Conservation (phyloP, 2,329 filamentous ascomycete genomes). For the Fusarium odoratissimum region DNA sequence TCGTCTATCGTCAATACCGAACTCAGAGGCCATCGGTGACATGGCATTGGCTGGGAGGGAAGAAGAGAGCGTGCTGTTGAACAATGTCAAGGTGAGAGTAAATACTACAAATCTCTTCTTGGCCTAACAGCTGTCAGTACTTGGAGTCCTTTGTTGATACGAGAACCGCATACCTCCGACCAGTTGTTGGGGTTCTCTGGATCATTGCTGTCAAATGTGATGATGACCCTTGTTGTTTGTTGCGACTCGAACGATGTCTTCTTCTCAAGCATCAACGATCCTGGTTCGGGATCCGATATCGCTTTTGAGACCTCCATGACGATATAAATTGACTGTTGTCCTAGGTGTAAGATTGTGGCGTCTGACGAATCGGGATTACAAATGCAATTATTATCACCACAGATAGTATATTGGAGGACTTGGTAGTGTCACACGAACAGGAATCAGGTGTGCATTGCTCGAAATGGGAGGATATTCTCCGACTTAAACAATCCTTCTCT, state of each 20-base stretch:
- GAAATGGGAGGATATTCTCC: not conserved
- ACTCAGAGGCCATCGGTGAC: not conserved
- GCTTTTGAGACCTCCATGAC: slow-evolving; percentile 3
- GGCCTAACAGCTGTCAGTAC: not conserved
- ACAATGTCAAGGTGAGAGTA: not conserved
- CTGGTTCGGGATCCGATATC: not conserved
- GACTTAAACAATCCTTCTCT: not conserved
- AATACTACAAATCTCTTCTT: slow-evolving; percentile 15
- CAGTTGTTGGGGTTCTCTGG: slow-evolving; percentile 14
- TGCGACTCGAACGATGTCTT: not conserved
- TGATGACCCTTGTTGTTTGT: not conserved
- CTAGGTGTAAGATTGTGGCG: too few species aligned
- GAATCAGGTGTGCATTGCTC: not conserved
- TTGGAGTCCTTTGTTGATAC: fast-evolving
- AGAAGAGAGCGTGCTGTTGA: slow-evolving; percentile 9
- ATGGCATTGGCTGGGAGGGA: slow-evolving; percentile 14
- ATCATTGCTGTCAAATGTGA: not conserved
- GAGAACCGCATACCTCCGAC: not conserved
- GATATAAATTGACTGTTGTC: too few species aligned
- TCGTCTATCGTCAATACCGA: not conserved
- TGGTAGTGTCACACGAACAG: not conserved
- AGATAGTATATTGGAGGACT: not conserved
- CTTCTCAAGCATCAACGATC: not conserved
- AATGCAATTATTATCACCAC: not conserved
- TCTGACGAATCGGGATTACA: not conserved